These are phyloP conservation scores for Fusarium dlaminii DNA, from an alignment of 2,329 filamentous ascomycete species.

Conservation along the genomic window DNA sequence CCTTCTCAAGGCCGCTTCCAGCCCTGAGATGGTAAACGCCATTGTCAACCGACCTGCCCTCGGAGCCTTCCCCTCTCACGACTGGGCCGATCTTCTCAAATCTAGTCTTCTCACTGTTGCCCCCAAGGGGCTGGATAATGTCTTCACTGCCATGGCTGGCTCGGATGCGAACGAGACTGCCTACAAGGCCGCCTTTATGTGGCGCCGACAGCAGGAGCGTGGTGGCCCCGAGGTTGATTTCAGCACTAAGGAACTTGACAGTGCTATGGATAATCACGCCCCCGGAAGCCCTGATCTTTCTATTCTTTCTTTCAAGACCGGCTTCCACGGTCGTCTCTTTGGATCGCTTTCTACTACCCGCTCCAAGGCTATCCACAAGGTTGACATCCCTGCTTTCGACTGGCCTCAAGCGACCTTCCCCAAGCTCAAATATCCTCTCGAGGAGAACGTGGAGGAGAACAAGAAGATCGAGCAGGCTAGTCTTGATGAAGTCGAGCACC, in stretches of 20 bases:
- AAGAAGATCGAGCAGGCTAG: conserved; percentile 82
- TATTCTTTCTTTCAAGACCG: conserved; percentile 88
- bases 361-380: conserved; percentile 93
- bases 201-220: conserved; percentile 81
- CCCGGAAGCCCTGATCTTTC: conserved; percentile 81
- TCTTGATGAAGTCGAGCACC: conserved; percentile 82
- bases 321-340: conserved; percentile 91
- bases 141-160: conserved; percentile 89
- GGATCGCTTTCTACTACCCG: conserved; percentile 88
- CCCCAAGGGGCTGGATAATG: conserved; percentile 84
- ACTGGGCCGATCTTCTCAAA: conserved; percentile 84
- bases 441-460: conserved; percentile 82
- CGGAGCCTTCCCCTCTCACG: conserved; percentile 88
- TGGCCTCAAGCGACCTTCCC: conserved; percentile 94
- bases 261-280: conserved; percentile 80
- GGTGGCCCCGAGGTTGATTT: conserved; percentile 82
- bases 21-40: conserved; percentile 80
- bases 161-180: conserved; percentile 95
- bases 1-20: conserved; percentile 74
- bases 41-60: conserved; percentile 90
- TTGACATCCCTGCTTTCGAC: conserved; percentile 94
- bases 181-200: conserved; percentile 97
- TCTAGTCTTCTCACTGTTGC: conserved; percentile 84
- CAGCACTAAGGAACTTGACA: conserved; percentile 77
- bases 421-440: conserved; percentile 84